These are phyloP conservation scores for Catunica adiposa DNA, from an alignment of 2,329 filamentous ascomycete species.

Conservation along the genomic window DNA sequence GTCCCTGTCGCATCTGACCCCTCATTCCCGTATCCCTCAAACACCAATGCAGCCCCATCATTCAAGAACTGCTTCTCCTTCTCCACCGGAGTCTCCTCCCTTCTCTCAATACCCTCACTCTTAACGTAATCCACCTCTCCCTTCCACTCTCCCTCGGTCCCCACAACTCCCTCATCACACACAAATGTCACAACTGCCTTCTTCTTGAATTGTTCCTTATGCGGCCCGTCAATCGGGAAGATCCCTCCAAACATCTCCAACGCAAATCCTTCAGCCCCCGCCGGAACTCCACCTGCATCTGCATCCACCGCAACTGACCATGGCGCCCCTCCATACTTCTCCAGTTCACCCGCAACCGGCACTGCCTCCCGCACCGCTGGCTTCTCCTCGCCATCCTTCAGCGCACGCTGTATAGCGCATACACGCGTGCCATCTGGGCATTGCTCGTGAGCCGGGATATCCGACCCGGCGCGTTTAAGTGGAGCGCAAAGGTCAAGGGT, in stretches of 20 bases:
- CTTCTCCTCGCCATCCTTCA: conserved; percentile 30
- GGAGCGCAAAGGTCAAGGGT: conserved; percentile 61
- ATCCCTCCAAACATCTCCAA: conserved; percentile 49
- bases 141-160: conserved; percentile 54
- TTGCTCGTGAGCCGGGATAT: conserved; percentile 34
- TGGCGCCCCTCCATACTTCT: conserved; percentile 36
- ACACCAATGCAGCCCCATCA: conserved; percentile 49
- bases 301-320: conserved; percentile 52
- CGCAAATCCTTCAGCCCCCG: conserved; percentile 51
- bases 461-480: conserved; percentile 43
- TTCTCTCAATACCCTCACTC: conserved; percentile 7
- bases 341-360: conserved; percentile 59
- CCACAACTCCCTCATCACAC: conserved; percentile 57
- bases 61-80: conserved; percentile 34
- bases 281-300: conserved; percentile 31
- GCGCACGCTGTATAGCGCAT: conserved; percentile 53
- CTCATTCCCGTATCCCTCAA: conserved; percentile 52
- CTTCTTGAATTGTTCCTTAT: conserved; percentile 39
- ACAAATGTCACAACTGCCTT: conserved; percentile 71
- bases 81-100: conserved; percentile 19
- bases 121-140: conserved; percentile 35
- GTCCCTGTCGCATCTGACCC: conserved; percentile 41
- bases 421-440: conserved; percentile 60
- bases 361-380: conserved; percentile 41
- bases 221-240: conserved; percentile 33